Conservation (phyloP, 306 rosid genomes). For the Lagenaria siceraria region DNA sequence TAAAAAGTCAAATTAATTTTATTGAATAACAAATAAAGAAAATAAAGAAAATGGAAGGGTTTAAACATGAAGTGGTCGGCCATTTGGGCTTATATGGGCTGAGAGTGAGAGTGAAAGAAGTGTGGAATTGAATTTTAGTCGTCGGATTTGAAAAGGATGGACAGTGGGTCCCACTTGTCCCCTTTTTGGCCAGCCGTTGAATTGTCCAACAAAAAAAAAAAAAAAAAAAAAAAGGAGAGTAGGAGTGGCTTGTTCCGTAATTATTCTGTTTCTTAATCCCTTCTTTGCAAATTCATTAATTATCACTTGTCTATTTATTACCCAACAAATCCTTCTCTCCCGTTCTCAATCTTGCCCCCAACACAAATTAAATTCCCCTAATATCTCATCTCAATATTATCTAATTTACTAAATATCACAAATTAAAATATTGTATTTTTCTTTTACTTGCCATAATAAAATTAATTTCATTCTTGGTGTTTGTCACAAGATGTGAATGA, state of each 20-base stretch:
- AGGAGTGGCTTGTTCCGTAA: background rate
- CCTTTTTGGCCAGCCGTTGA: background rate
- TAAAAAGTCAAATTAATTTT: too few relatives aligned
- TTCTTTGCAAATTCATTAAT: background rate
- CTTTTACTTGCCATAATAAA: too few relatives aligned
- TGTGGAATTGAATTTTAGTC: background rate
- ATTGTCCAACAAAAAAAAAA: background rate
- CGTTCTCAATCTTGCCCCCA: background rate
- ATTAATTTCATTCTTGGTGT: too few relatives aligned
- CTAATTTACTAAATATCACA: too few relatives aligned
- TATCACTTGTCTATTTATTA: background rate
- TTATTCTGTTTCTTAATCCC: constrained; percentile 2
- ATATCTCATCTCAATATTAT: background rate
- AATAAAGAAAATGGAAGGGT: background rate
- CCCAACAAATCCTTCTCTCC: background rate
- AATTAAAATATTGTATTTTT: too few relatives aligned
- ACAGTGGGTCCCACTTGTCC: background rate
- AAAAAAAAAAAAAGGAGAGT: background rate
- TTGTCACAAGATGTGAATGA: too few relatives aligned
- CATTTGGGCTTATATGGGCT: constrained; percentile 1
- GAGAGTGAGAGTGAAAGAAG: background rate
- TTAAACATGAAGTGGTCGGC: background rate
- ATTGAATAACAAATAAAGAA: background rate
- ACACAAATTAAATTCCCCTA: background rate
- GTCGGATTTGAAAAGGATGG: background rate